Conservation (phyloP, 1,284 basidiomycete genomes). For the Ceratobasidium sp. region DNA sequence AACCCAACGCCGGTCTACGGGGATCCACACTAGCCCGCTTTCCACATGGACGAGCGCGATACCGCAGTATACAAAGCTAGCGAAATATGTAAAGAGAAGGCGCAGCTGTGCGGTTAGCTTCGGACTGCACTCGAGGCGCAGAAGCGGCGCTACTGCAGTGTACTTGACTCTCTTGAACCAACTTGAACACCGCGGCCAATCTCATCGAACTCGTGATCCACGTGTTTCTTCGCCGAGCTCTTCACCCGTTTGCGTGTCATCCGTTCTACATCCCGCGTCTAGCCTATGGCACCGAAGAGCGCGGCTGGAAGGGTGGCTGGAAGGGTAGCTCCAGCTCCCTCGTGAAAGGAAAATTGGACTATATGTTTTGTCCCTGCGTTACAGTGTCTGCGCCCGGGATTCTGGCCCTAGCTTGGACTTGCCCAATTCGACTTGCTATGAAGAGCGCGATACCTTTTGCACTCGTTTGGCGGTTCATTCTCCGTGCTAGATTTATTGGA, state of each 20-base stretch:
- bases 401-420: not conserved
- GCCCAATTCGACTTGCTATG: not conserved
- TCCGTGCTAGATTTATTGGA: constrained; percentile 9
- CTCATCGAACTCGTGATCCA: no score
- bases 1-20: not conserved
- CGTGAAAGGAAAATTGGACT: constrained; percentile 15
- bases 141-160: not conserved
- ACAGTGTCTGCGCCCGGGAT: not conserved
- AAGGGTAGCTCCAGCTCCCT: no score
- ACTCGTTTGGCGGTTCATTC: constrained; percentile 7
- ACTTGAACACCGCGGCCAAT: not conserved
- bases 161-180: not conserved
- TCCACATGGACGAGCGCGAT: not conserved
- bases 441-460: not conserved
- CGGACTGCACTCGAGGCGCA: not conserved
- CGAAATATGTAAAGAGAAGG: no score
- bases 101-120: not conserved
- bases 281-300: not conserved
- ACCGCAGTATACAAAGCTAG: no score
- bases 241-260: not conserved
- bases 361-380: constrained; percentile 1
- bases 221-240: not conserved
- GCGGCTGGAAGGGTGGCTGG: no score
- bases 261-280: not conserved
- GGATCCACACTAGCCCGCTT: not conserved